phyloP scores from a whole-genome alignment of 345 rosid species.

The Brassica carinata region DNA sequence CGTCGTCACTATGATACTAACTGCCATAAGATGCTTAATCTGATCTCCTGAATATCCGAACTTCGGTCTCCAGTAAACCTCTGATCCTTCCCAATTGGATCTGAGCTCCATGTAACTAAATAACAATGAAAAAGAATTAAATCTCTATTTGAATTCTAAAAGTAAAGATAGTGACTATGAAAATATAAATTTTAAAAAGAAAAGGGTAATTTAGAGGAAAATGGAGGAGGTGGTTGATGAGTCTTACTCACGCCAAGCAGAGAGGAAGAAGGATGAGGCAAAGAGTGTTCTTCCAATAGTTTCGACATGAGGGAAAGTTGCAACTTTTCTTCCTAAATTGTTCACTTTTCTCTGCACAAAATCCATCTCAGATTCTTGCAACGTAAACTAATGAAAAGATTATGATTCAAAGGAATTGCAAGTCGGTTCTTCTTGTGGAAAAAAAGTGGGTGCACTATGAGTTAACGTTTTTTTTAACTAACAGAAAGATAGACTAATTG shows the following conservation, averaged over 20 bases:
- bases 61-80: slow-evolving; percentile 36
- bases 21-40: slow-evolving; percentile 32
- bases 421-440: slow-evolving; percentile 1
- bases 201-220: neutral
- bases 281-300: slow-evolving; percentile 40
- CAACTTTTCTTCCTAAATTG: slow-evolving; percentile 30
- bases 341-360: slow-evolving; percentile 39
- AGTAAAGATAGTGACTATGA: neutral
- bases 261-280: slow-evolving; percentile 36
- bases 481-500: too few relatives aligned
- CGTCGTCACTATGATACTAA: slow-evolving; percentile 31
- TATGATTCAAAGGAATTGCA: neutral
- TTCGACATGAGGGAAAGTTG: slow-evolving; percentile 28
- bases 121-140: neutral
- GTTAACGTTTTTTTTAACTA: neutral
- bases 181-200: too few relatives aligned
- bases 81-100: slow-evolving; percentile 29
- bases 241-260: slow-evolving; percentile 39
- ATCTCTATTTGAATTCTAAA: neutral
- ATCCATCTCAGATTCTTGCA: slow-evolving; percentile 34
- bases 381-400: slow-evolving; percentile 4
- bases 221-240: neutral
- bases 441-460: neutral
- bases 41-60: slow-evolving; percentile 37
- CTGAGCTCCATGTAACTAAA: slow-evolving; percentile 31